Evolutionary conservation across 257 asterid species (phyloP).

Genomic region (Solanum virginianum): DNA sequence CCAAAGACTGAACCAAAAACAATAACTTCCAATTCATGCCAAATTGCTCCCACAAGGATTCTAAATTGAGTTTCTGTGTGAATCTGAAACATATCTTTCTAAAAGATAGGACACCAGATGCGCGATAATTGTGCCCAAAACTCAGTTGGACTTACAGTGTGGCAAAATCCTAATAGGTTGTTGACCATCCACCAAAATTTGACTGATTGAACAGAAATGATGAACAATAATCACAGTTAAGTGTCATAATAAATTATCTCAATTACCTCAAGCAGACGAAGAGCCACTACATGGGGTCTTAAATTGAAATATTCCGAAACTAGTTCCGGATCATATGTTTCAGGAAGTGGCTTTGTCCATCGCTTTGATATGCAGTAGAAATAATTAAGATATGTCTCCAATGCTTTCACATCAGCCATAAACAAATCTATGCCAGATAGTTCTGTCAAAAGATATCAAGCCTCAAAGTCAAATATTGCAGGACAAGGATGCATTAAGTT

Average conservation of each 20-base stretch:
- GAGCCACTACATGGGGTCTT: constrained; percentile 84
- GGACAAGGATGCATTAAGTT: not conserved
- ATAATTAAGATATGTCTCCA: constrained; percentile 66
- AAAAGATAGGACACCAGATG: not conserved
- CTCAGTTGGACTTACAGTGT: not conserved
- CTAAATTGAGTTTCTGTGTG: not conserved
- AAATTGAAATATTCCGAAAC: constrained; percentile 60
- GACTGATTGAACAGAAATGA: not conserved
- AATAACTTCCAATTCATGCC: not conserved
- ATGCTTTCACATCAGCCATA: constrained; percentile 72
- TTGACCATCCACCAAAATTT: not conserved
- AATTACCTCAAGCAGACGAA: constrained; percentile 82
- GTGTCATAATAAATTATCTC: not conserved
- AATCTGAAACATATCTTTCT: not conserved
- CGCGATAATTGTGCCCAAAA: not conserved
- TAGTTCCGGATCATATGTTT: constrained; percentile 58
- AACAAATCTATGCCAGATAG: constrained; percentile 75
- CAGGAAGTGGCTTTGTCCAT: constrained; percentile 94
- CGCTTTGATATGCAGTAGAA: constrained; percentile 50
- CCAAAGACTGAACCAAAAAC: not conserved
- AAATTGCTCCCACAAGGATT: not conserved
- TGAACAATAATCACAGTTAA: not conserved
- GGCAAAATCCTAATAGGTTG: not conserved
- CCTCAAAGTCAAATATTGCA: not conserved
- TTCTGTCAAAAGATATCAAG: constrained; percentile 31